phyloP scores from a whole-genome alignment of 2,329 filamentous ascomycete genomes.

The Diaporthe eres region DNA sequence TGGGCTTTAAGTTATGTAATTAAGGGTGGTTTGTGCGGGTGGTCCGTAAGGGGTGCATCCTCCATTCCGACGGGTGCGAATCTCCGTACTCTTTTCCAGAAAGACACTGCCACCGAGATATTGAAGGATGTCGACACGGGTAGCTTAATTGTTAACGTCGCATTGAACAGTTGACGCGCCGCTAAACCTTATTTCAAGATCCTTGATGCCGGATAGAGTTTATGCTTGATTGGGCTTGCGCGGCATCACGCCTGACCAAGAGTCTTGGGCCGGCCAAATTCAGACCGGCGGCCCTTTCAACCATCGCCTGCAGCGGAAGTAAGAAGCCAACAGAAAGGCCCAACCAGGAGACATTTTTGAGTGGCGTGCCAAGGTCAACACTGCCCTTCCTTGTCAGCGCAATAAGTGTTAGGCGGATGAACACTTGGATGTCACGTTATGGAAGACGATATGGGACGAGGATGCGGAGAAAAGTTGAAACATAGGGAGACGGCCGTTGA shows the following conservation, averaged over 20 bases:
- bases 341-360: too few relatives aligned
- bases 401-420: too few relatives aligned
- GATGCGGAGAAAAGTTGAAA: constrained; percentile 26
- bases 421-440: not conserved
- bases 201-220: constrained; percentile 21
- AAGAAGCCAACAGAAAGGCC: not conserved
- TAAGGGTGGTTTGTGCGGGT: too few relatives aligned
- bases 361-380: too few relatives aligned
- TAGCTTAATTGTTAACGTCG: not conserved
- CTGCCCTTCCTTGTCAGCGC: not conserved
- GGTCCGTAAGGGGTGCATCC: too few relatives aligned
- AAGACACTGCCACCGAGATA: not conserved
- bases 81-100: too few relatives aligned
- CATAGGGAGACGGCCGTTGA: constrained; percentile 13
- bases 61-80: too few relatives aligned
- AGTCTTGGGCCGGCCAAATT: not conserved
- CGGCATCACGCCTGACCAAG: constrained; percentile 3
- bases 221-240: constrained; percentile 20
- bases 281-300: not conserved
- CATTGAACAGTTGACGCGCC: constrained; percentile 25
- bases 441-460: constrained; percentile 1
- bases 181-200: constrained; percentile 11
- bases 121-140: too few relatives aligned
- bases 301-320: too few relatives aligned
- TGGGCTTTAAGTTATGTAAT: too few relatives aligned